Evolutionary conservation across 2,329 filamentous ascomycete genomes (phyloP).

Genomic region (Sarocladium oryzae): DNA sequence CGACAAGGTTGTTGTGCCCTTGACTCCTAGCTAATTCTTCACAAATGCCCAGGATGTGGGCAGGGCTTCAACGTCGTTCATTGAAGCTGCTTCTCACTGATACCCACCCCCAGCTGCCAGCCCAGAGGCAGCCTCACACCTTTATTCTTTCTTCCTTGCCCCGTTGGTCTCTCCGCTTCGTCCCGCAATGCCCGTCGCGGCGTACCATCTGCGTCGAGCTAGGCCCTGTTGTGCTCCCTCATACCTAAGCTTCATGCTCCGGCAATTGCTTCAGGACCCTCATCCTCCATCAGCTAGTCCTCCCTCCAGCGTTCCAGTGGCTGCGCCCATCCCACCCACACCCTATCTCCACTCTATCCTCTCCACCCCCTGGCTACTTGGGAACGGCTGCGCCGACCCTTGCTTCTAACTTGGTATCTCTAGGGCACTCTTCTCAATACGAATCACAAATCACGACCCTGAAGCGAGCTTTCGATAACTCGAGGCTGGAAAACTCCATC

Average conservation of each 20-base stretch:
- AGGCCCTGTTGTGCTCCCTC: background rate
- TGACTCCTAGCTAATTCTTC: no score
- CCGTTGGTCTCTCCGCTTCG: background rate
- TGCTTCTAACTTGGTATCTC: background rate
- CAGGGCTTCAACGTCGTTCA: background rate
- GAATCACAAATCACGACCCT: background rate
- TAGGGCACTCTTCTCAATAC: background rate
- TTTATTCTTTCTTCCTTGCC: background rate
- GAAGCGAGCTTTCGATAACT: background rate
- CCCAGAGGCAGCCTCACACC: background rate
- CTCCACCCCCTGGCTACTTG: background rate
- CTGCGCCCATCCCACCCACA: background rate
- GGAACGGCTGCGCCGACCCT: background rate
- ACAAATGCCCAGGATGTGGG: no score
- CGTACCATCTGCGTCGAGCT: background rate
- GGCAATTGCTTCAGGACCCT: conserved; percentile 1
- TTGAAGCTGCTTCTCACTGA: background rate
- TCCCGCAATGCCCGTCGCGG: conserved; percentile 5
- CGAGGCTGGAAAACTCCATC: no score
- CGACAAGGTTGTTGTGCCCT: no score
- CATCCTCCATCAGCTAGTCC: no score
- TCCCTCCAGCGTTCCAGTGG: background rate
- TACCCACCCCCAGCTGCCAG: background rate
- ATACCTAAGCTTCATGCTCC: background rate
- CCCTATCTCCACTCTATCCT: background rate